Conservation (phyloP, 2,329 filamentous ascomycete species). For the Penicillium sp. region DNA sequence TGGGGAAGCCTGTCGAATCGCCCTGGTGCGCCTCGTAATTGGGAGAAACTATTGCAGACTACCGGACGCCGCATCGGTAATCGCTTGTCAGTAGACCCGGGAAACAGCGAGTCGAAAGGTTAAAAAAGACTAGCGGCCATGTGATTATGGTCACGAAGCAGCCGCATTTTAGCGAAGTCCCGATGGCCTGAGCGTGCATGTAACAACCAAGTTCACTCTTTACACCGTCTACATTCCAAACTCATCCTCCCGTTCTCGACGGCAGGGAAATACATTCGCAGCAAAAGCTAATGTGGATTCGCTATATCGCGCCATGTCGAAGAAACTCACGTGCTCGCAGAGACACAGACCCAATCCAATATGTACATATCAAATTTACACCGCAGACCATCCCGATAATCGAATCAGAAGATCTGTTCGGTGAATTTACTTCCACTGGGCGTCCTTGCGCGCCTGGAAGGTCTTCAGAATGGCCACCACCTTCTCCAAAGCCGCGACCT, state of each 20-base stretch:
- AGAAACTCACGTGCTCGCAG: conserved; percentile 15
- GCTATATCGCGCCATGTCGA: conserved; percentile 10
- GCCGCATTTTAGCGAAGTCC: background rate
- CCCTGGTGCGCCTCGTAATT: background rate
- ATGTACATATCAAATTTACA: conserved; percentile 22
- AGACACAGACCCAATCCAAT: conserved; percentile 16
- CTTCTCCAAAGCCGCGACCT: conserved; percentile 75
- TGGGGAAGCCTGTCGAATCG: no score
- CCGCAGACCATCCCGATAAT: conserved; percentile 5
- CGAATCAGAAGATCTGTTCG: conserved; percentile 1
- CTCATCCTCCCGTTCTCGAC: background rate
- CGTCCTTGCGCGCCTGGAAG: conserved; percentile 58
- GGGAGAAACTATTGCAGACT: background rate
- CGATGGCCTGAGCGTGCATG: background rate
- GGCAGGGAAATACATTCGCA: background rate
- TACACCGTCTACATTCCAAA: background rate
- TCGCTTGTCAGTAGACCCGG: background rate
- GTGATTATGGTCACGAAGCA: background rate
- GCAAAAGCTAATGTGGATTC: conserved; percentile 7
- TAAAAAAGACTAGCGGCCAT: background rate
- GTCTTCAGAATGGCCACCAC: conserved; percentile 72
- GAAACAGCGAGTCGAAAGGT: background rate
- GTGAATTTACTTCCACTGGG: conserved; percentile 39
- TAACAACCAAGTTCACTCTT: background rate
- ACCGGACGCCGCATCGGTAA: background rate